These are phyloP conservation scores for Hondaea fermentalgiana DNA, from an alignment of 108 stramenopile genomes.

Conservation along the genomic window DNA sequence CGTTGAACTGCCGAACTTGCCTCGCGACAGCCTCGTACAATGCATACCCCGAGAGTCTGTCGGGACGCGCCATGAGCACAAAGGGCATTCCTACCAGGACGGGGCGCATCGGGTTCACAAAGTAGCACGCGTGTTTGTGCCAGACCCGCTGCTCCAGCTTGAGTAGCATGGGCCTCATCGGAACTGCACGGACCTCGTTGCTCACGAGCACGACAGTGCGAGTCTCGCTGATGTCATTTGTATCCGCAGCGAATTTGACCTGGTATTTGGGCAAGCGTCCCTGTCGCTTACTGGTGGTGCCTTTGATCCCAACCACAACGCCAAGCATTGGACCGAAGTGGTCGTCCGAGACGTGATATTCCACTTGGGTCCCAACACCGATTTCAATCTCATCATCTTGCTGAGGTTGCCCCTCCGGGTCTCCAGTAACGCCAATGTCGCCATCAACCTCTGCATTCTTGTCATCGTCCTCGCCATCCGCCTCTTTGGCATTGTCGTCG, in stretches of 20 bases:
- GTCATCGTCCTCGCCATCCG: neutral
- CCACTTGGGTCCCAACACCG: no score
- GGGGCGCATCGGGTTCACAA: neutral
- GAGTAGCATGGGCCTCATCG: neutral
- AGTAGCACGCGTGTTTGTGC: neutral
- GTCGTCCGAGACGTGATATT: no score
- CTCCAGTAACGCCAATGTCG: no score
- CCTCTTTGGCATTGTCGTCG: neutral
- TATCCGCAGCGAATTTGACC: neutral
- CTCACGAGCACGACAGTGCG: neutral
- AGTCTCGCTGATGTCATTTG: neutral
- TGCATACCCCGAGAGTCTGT: neutral
- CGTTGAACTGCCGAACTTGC: neutral
- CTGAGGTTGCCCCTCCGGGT: no score
- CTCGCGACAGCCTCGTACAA: neutral
- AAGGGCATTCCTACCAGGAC: neutral
- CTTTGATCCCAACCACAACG: slow-evolving; percentile 43
- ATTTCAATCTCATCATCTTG: no score
- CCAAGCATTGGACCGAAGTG: slow-evolving; percentile 39
- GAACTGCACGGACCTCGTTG: neutral
- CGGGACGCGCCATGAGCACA: neutral
- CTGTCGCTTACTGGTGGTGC: slow-evolving; percentile 28
- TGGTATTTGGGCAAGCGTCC: neutral
- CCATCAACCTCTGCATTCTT: no score
- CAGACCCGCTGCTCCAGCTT: slow-evolving; percentile 2